Evolutionary conservation across 106 monocot genomes (phyloP), one percentile per base, ranked within the genome.

Genomic region (Allium cepa): DNA sequence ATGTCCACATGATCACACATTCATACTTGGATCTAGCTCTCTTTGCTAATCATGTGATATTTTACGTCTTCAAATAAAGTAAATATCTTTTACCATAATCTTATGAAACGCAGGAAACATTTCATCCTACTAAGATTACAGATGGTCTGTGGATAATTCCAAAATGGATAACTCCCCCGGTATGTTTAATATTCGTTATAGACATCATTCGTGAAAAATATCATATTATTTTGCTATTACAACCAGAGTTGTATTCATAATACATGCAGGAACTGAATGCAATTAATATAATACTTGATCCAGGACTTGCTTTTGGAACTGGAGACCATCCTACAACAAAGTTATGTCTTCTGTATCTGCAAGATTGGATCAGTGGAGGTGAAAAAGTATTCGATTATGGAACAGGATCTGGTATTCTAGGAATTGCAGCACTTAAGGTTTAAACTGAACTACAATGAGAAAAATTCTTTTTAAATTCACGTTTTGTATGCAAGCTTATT

Each of bases 271-370:
- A 85, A 67, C 53, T 17, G 70, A 70, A 79, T 64, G 89, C 92
- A 75, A 87, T 69, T 69, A 92, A 86, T 74, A 87, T 99, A 67
- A 77, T 92, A 48, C 80, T 99, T 15, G 77, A 92, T 76, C 97
- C 97, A 72, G 92, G 92, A 60, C 71, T 99, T 82, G 82, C 92
- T 77, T 92, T 99, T 60, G 97, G 92, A 68, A 92, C 89, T 6
- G 97, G 97, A 57, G 97, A 97, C 46, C 97, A 97, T 73, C 86
- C 97, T 0, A 92, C 97, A 27, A 99, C 92, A 26, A 89, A 84
- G 74, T 66, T 99, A 66, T 99, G 97, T 66, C 83, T 99, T 73
- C 50, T 92, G 64, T 52, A 92, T 63, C 72, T 99, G 28, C 64
- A 76, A 57, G 64, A 52, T 12, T 66, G 74, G 56, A 79, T 99